Evolutionary conservation across 2,329 filamentous ascomycete species (phyloP).

Genomic region (Setomelanomma holmii): DNA sequence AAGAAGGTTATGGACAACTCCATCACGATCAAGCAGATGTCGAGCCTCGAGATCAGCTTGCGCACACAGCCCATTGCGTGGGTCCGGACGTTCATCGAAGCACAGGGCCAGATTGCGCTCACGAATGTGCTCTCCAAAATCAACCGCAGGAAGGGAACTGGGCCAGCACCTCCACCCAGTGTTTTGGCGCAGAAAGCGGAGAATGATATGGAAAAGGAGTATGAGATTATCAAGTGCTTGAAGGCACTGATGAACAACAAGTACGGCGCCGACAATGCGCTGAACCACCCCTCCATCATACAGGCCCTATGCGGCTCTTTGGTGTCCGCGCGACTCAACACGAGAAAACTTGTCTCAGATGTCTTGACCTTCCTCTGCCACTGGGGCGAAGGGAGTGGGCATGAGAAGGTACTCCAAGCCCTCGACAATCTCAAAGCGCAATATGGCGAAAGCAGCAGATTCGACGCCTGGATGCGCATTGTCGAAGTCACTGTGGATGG

Average conservation of each 20-base stretch:
- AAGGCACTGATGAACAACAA: slow-evolving; percentile 99
- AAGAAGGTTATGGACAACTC: slow-evolving; percentile 95
- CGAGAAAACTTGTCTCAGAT: slow-evolving; percentile 92
- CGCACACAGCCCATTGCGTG: slow-evolving; percentile 95
- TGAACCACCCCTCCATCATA: slow-evolving; percentile 88
- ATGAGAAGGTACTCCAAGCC: slow-evolving; percentile 90
- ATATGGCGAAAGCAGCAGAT: slow-evolving; percentile 90
- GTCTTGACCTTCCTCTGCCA: slow-evolving; percentile 96
- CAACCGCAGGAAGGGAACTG: slow-evolving; percentile 82
- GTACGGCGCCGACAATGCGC: slow-evolving; percentile 94
- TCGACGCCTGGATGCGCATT: slow-evolving; percentile 98
- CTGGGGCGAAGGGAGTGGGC: slow-evolving; percentile 87
- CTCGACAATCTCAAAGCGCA: slow-evolving; percentile 90
- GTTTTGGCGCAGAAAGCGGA: slow-evolving; percentile 64
- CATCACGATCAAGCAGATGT: slow-evolving; percentile 88
- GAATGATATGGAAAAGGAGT: slow-evolving; percentile 87
- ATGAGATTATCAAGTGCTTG: slow-evolving; percentile 96
- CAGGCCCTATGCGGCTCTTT: slow-evolving; percentile 86
- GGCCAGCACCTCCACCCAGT: slow-evolving; percentile 68
- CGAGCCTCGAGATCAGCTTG: slow-evolving; percentile 91
- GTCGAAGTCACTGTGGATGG: slow-evolving; percentile 97
- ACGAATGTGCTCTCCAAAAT: slow-evolving; percentile 94
- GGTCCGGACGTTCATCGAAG: slow-evolving; percentile 96
- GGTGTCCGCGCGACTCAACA: slow-evolving; percentile 87
- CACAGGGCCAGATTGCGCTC: slow-evolving; percentile 93